These are phyloP conservation scores for Solanum aculeatissimum DNA, from an alignment of 305 asterid species.

Conservation along the genomic window DNA sequence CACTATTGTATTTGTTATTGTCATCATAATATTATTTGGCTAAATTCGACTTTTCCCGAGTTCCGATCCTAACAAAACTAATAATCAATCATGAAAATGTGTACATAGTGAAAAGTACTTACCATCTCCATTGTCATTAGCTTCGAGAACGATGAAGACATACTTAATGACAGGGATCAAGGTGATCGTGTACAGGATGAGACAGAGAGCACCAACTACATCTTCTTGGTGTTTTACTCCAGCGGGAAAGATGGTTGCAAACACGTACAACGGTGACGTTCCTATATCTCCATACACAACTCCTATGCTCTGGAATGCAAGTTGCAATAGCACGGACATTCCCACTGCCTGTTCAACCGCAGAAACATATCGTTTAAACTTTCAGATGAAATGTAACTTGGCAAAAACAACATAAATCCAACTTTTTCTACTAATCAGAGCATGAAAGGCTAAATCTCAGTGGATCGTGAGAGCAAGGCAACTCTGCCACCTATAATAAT, in stretches of 20 bases:
- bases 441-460: neutral
- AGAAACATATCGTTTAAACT: neutral
- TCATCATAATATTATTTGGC: no score
- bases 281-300: constrained; percentile 75
- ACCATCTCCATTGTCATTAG: constrained; percentile 76
- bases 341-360: neutral
- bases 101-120: neutral
- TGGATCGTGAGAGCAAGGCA: neutral
- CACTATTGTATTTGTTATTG: no score
- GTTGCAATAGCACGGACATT: constrained; percentile 5
- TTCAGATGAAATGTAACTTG: neutral
- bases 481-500: neutral
- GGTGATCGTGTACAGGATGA: constrained; percentile 52
- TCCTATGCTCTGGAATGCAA: constrained; percentile 64
- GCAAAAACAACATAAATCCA: neutral
- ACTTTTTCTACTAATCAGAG: neutral
- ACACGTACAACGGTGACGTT: constrained; percentile 65
- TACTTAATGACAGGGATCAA: constrained; percentile 52
- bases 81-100: neutral
- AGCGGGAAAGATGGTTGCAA: constrained; percentile 19
- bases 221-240: constrained; percentile 51
- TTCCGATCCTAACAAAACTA: no score
- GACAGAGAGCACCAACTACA: constrained; percentile 38
- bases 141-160: constrained; percentile 44
- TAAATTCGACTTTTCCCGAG: no score